Base-by-base conservation (phyloP, 2,329 filamentous ascomycete species). In the Calonectria multiphialidica region DNA sequence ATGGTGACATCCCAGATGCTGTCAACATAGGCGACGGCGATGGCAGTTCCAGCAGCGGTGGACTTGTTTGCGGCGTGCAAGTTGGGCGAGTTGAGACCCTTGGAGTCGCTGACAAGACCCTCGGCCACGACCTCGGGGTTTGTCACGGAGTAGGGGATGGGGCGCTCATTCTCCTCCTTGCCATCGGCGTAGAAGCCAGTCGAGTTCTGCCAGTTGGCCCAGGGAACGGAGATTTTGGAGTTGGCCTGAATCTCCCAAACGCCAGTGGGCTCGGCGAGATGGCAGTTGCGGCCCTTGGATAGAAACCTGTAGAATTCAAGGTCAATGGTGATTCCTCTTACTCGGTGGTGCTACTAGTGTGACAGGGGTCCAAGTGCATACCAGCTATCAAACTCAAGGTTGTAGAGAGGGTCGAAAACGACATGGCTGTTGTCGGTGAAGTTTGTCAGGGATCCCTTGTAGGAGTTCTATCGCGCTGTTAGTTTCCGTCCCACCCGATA, bases 381-480 rank as follows among this genome's bases (percentile, higher is more conserved):
- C 66, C 66, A 68, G 55, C 66, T 68, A 68, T 68, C 66, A 62
- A 68, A 68, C 40, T 68, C 66, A 35, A 68, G 66, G 23, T 62
- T 5, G 42, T 50, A 49, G 23, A 68, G 55, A 50, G 66, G 66
- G 25, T 68, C 66, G 33, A 68, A 68, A 18, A 68, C 55, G 30
- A 50, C 45, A 7, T n/a, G 53, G 55, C 9, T 49, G 5, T 45
- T 28, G 42, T 68, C 66, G 10, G 66, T 68, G 23, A 53, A 61
- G 44, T 68, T 68, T n/a, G 66, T 62, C 21, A 68, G 21, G 6
- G 55, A 3, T 7, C 66, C 66, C 40, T 61, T 25, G 23, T 68
- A 68, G n/a, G 30, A 40, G 55, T 68, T 68, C 66, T 68, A 35
- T 49, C 5, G 33, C 30, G 18, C 1, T 61, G 13, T 68, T 47